Evolutionary conservation across 2,329 filamentous ascomycete species (phyloP).

Genomic region (Penicillium rolfsii): DNA sequence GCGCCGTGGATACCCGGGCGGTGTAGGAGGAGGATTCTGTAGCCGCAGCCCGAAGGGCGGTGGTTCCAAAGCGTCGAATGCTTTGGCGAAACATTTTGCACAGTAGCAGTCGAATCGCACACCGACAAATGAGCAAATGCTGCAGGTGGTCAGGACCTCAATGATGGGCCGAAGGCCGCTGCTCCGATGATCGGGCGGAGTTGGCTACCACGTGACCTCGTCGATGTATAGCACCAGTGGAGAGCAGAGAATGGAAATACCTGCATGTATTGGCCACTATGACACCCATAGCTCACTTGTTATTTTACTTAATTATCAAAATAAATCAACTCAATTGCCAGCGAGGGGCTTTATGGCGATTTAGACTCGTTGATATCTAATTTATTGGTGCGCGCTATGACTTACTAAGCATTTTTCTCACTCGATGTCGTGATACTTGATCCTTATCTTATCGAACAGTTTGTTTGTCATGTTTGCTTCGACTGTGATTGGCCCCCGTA

Average conservation of each 20-base stretch:
- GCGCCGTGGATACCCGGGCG: slow-evolving; percentile 74
- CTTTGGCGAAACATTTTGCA: slow-evolving; percentile 69
- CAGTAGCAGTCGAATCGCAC: slow-evolving; percentile 13
- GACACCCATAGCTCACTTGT: too few species aligned
- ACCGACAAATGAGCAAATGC: background rate
- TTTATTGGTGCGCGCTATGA: too few species aligned
- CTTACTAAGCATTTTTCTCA: too few species aligned
- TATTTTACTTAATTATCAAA: too few species aligned
- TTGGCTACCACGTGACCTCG: background rate
- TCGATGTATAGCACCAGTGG: background rate
- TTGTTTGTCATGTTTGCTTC: background rate
- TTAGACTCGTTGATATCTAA: too few species aligned
- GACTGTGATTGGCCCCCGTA: background rate
- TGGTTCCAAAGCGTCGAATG: slow-evolving; percentile 68
- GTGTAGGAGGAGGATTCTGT: slow-evolving; percentile 63
- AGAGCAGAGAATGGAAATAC: too few species aligned
- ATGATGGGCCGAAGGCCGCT: background rate
- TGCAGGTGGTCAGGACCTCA: too few species aligned
- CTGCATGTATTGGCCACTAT: too few species aligned
- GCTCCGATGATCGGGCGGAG: background rate
- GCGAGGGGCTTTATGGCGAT: too few species aligned
- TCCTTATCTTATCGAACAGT: background rate
- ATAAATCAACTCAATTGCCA: too few species aligned
- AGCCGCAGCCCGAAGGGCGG: slow-evolving; percentile 57
- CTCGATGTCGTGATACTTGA: background rate